Percentiles rank a stretch among this genome's conserved stretches.
Evolutionary conservation across 768 basidiomycete species (phyloP).

Genomic region (Tylopilus intermedius): DNA sequence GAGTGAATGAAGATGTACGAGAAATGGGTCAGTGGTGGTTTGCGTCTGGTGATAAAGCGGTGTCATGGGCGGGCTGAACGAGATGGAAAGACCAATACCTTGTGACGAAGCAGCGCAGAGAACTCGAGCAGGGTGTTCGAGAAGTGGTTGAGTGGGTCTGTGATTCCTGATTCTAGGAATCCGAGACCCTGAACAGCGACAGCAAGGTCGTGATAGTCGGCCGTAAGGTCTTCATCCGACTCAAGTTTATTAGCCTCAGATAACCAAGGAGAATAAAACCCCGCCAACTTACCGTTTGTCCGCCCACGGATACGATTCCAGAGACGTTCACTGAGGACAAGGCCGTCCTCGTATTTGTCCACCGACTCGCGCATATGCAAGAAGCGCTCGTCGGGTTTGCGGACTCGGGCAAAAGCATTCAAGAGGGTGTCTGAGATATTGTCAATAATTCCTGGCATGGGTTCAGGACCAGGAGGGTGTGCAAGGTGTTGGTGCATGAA

Average conservation of each 20-base stretch:
- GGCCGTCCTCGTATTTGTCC: constrained; percentile 96
- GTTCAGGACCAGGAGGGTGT: constrained; percentile 84
- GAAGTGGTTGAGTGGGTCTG: constrained; percentile 94
- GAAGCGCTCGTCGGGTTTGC: constrained; percentile 96
- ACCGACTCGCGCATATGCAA: constrained; percentile 85
- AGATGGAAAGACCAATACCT: constrained; percentile 41
- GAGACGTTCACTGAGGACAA: constrained; percentile 73
- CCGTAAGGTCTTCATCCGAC: constrained; percentile 88
- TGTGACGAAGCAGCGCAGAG: constrained; percentile 81
- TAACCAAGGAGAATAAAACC: constrained; percentile 29
- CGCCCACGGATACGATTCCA: constrained; percentile 74
- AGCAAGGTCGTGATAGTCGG: constrained; percentile 96
- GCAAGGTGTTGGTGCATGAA: constrained; percentile 96
- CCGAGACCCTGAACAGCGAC: constrained; percentile 95
- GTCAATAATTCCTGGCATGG: constrained; percentile 78
- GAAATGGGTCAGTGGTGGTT: constrained; percentile 87
- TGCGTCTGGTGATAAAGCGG: constrained; percentile 53
- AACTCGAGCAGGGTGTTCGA: constrained; percentile 95
- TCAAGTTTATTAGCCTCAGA: constrained; percentile 85
- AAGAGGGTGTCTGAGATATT: constrained; percentile 93
- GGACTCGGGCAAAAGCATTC: constrained; percentile 92
- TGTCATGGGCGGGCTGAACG: background rate
- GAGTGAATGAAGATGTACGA: constrained; percentile 84
- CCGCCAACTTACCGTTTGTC: constrained; percentile 69
- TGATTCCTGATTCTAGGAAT: constrained; percentile 97